A percentile compares a stretch with the other conserved stretches of the same genome.
These are phyloP conservation scores for Cercis canadensis DNA, from an alignment of 306 rosid species.

Conservation along the genomic window DNA sequence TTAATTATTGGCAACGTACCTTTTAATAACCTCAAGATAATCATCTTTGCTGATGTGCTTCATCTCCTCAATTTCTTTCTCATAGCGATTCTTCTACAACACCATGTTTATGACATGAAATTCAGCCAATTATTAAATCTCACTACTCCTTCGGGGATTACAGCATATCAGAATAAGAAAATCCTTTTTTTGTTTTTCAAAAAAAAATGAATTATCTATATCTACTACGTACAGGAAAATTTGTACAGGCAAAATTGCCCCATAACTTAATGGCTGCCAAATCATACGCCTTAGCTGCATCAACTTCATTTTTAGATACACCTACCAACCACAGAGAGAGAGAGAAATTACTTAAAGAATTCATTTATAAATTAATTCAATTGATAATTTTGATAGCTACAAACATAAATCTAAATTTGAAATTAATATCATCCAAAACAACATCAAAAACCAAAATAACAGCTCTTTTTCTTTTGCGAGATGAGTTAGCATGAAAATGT, in stretches of 20 bases:
- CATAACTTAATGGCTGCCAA: conserved; percentile 51
- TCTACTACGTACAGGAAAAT: conserved; percentile 47
- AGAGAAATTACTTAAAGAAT: neutral
- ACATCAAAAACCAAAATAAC: neutral
- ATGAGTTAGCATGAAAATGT: neutral
- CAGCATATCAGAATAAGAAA: too few species aligned
- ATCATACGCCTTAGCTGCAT: conserved; percentile 55
- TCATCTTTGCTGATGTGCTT: neutral
- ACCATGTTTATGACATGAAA: neutral
- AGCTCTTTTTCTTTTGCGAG: neutral
- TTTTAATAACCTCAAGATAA: neutral
- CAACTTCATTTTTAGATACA: conserved; percentile 32
- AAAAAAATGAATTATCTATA: too few species aligned
- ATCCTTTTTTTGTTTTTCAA: too few species aligned
- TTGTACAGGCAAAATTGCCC: conserved; percentile 38
- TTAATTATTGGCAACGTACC: conserved; percentile 11
- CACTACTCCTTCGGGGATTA: too few species aligned
- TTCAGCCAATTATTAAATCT: neutral
- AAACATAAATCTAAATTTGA: too few species aligned
- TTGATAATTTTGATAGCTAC: too few species aligned
- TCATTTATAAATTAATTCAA: too few species aligned
- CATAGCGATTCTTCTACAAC: conserved; percentile 11
- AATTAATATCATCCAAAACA: too few species aligned
- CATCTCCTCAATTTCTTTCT: neutral
- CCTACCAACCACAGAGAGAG: conserved; percentile 16